Conservation (phyloP, 331 rosid species). For the Phaseolus coccineus region DNA sequence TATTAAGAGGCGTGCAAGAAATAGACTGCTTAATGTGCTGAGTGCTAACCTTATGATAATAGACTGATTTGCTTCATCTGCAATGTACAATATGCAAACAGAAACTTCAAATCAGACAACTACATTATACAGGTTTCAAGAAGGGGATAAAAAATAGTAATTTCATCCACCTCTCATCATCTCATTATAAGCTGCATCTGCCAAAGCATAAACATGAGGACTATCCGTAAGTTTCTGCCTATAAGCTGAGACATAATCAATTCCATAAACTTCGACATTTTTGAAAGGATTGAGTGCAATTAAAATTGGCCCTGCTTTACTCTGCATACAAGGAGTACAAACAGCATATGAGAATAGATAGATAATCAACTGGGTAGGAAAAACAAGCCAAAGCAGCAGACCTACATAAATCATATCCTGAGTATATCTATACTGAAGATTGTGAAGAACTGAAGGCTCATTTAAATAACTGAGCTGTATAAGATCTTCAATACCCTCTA, state of each 20-base stretch:
- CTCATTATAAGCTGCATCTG: slow-evolving; percentile 80
- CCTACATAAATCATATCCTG: slow-evolving; percentile 85
- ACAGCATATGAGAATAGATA: slow-evolving; percentile 42
- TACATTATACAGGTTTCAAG: slow-evolving; percentile 27
- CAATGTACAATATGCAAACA: slow-evolving; percentile 48
- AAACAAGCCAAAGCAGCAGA: slow-evolving; percentile 41
- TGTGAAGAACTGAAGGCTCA: slow-evolving; percentile 89
- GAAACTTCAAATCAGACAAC: slow-evolving; percentile 44
- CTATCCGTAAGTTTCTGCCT: slow-evolving; percentile 61
- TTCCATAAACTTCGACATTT: slow-evolving; percentile 70
- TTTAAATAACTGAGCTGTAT: slow-evolving; percentile 88
- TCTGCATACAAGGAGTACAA: slow-evolving; percentile 64
- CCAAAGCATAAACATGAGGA: slow-evolving; percentile 88
- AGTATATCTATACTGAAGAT: slow-evolving; percentile 75
- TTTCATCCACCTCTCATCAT: slow-evolving; percentile 80
- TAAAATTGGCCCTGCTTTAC: slow-evolving; percentile 90
- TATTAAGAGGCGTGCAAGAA: slow-evolving; percentile 26
- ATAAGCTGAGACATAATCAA: slow-evolving; percentile 67
- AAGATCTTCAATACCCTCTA: slow-evolving; percentile 94
- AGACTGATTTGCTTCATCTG: slow-evolving; percentile 91
- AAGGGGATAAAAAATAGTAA: slow-evolving; percentile 32
- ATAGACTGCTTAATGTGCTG: slow-evolving; percentile 34
- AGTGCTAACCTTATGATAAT: slow-evolving; percentile 87
- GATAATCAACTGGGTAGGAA: slow-evolving; percentile 21
- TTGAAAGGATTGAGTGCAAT: slow-evolving; percentile 91